Evolutionary conservation across 345 rosid genomes (phyloP), one percentile per base, ranked within the genome.

Genomic region (Triadica sebifera): DNA sequence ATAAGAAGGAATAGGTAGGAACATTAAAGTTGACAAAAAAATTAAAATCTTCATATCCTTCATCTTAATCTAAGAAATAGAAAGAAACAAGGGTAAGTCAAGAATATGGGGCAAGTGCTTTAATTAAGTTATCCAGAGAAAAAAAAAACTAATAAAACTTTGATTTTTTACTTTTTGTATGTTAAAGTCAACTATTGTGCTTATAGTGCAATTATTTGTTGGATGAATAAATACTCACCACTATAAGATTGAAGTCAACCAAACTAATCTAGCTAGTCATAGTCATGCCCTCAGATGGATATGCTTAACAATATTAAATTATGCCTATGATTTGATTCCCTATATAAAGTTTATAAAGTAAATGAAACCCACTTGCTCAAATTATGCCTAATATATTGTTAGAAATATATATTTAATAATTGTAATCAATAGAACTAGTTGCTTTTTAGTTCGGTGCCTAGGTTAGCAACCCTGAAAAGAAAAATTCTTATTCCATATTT

Each of bases 11-110:
- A 24, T 68, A 20, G 19, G 39, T 34, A 81, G 29, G 11, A 62
- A 39, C 68, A 75, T 8, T 16, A 73, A 78, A 43, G 59, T 43
- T 50, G 72, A 72, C 46, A 72, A 62, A 0, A 74, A 24, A 53
- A 53, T 64, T 16, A 74, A 49, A 41, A 71, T 74, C 72, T 69
- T 62, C 69, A 58, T 77, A 13, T 19, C 50, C 59, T 15, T 52
- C 13, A 4, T 34, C 37, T 45, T 55, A 0, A 66, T 4, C 22
- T 20, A 10, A 57, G 34, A 2, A 3, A 24, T 13, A 65, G 34
- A 24, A 0, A 13, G 4, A 52, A 38, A 64, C 34, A 2, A 25
- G 43, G 38, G 43, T n/a, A 75, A 59, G 60, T 37, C 20, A 59
- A 34, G 17, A 68, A 59, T 2, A 46, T 4, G n/a, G 8, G n/a